phyloP scores from a whole-genome alignment of 78 protist species.

The Pelomyxa schiedti region DNA sequence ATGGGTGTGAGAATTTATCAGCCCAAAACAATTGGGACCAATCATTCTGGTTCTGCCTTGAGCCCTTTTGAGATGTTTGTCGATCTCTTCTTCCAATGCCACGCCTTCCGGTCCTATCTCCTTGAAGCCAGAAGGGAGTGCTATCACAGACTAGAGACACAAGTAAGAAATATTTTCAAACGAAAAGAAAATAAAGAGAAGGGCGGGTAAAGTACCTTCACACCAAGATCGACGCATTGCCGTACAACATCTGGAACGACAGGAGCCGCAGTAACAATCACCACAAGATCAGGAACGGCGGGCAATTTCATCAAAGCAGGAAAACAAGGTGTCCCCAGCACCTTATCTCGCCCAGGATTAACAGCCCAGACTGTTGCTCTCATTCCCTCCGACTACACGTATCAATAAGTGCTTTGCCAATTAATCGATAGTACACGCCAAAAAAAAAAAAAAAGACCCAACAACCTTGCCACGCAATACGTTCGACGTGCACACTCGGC shows the following conservation, averaged over 20 bases:
- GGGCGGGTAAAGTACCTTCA: too few relatives aligned
- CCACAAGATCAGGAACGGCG: neutral
- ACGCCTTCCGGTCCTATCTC: neutral
- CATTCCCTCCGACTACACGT: too few relatives aligned
- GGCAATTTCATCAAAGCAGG: neutral
- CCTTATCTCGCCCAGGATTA: neutral
- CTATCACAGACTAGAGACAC: too few relatives aligned
- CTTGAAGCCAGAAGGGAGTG: neutral
- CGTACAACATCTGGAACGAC: neutral
- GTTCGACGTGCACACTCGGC: neutral
- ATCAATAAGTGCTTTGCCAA: too few relatives aligned
- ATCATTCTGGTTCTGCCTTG: neutral
- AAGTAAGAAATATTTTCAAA: too few relatives aligned
- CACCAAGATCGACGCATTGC: neutral
- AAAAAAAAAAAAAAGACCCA: too few relatives aligned
- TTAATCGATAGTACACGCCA: too few relatives aligned
- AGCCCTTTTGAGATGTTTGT: neutral
- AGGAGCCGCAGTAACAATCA: neutral
- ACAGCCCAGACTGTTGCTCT: neutral
- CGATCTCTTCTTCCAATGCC: neutral
- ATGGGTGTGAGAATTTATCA: neutral
- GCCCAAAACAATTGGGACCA: neutral
- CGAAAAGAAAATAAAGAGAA: too few relatives aligned
- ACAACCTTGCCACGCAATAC: too few relatives aligned
- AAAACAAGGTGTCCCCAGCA: neutral